phyloP scores from a whole-genome alignment of 1,284 basidiomycete genomes.

The Irpex sp. region DNA sequence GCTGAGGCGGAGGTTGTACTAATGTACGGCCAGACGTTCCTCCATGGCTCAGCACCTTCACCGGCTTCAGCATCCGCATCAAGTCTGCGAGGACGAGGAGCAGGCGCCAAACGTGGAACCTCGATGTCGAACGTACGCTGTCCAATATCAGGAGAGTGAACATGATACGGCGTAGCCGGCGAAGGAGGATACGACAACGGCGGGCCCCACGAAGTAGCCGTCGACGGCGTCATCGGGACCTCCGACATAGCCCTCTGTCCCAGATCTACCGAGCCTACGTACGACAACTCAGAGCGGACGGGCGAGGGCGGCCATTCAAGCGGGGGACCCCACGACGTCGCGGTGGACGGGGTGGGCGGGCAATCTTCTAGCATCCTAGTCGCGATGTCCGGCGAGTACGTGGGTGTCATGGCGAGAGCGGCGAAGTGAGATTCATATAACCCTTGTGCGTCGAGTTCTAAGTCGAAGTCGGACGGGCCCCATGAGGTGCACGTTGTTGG shows the following conservation, averaged over 20 bases:
- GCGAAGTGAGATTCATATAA: constrained; percentile 21
- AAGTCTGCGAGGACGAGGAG: not conserved
- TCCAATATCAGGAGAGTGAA: constrained; percentile 41
- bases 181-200: constrained; percentile 40
- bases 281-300: constrained; percentile 22
- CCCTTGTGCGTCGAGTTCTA: constrained; percentile 16
- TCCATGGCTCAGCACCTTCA: constrained; percentile 10
- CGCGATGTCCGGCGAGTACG: constrained; percentile 36
- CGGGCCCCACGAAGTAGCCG: constrained; percentile 45
- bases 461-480: constrained; percentile 34
- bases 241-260: constrained; percentile 35
- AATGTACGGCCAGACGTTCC: constrained; percentile 22
- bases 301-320: constrained; percentile 28
- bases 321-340: constrained; percentile 24
- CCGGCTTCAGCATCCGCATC: not conserved
- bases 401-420: constrained; percentile 16
- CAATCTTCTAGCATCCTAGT: constrained; percentile 21
- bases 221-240: constrained; percentile 35
- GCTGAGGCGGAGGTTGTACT: not conserved
- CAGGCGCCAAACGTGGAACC: not conserved
- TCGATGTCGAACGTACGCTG: constrained; percentile 34
- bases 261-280: constrained; percentile 38
- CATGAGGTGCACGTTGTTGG: constrained; percentile 43
- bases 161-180: constrained; percentile 31
- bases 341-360: constrained; percentile 24